Evolutionary conservation across 2,329 filamentous ascomycete genomes (phyloP).

Genomic region (Grosmannia serpens): DNA sequence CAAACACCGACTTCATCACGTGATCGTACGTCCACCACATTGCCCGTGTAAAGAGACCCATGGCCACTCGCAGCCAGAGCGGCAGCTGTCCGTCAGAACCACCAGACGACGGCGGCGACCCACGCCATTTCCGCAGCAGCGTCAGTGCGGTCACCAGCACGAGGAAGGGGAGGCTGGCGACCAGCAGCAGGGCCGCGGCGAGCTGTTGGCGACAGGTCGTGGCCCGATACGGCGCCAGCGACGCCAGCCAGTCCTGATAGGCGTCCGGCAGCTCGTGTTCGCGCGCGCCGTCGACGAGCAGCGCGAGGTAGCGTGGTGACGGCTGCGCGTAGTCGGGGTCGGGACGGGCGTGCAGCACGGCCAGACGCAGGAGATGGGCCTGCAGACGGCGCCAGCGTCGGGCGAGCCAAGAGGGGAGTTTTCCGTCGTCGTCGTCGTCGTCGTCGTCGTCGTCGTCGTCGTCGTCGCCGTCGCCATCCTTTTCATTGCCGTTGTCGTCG

Average conservation of each 20-base stretch:
- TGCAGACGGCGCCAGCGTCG: conserved; percentile 25
- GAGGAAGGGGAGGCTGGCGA: conserved; percentile 47
- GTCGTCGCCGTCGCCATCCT: conserved; percentile 9
- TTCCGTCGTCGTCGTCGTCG: conserved; percentile 10
- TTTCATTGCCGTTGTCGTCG: conserved; percentile 19
- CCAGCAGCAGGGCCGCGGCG: conserved; percentile 52
- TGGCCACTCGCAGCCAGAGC: conserved; percentile 47
- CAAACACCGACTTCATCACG: conserved; percentile 52
- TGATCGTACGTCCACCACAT: conserved; percentile 35
- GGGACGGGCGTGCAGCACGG: conserved; percentile 39
- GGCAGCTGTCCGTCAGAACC: conserved; percentile 41
- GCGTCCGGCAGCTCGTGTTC: conserved; percentile 71
- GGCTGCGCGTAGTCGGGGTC: conserved; percentile 67
- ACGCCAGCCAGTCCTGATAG: conserved; percentile 63
- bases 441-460: conserved; percentile 7
- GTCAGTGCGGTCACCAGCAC: conserved; percentile 32
- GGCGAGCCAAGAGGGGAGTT: conserved; percentile 6
- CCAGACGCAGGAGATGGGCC: conserved; percentile 27
- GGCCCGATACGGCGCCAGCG: conserved; percentile 57
- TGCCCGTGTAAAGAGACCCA: conserved; percentile 38
- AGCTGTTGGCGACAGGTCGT: conserved; percentile 56
- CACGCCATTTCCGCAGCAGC: not conserved
- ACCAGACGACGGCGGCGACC: not conserved
- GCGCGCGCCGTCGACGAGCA: conserved; percentile 65
- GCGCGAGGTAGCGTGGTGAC: conserved; percentile 69